Percentiles rank a stretch among this genome's conserved stretches.
Conservation (phyloP, 108 stramenopile species). For the Fragilariopsis cylindrus region DNA sequence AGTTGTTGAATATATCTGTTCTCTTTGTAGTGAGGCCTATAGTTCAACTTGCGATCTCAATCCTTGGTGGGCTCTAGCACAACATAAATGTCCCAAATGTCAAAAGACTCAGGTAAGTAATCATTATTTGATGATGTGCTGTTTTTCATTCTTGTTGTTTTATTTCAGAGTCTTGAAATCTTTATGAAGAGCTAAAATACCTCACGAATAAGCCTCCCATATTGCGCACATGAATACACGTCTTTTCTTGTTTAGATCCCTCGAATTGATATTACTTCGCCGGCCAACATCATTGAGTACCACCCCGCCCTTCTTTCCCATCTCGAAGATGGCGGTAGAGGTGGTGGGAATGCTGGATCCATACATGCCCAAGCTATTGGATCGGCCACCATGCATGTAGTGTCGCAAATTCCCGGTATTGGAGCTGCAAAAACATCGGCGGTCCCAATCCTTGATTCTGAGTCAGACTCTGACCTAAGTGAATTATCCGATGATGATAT, state of each 20-base stretch:
- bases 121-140: background rate
- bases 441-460: constrained; percentile 18
- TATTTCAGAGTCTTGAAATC: background rate
- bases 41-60: constrained; percentile 68
- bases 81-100: constrained; percentile 87
- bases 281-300: constrained; percentile 85
- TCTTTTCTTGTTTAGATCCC: constrained; percentile 56
- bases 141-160: background rate
- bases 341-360: constrained; percentile 4
- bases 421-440: background rate
- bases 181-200: background rate
- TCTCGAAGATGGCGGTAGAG: constrained; percentile 54
- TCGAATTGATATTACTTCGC: constrained; percentile 79
- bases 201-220: background rate
- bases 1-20: constrained; percentile 81
- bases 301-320: constrained; percentile 89
- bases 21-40: constrained; percentile 81
- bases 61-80: constrained; percentile 85
- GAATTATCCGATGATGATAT: constrained; percentile 50
- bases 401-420: constrained; percentile 20
- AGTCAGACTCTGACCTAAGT: constrained; percentile 68
- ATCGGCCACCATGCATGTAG: constrained; percentile 17
- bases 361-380: background rate
- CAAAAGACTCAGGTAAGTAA: constrained; percentile 66
- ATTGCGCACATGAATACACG: background rate